A percentile compares a stretch with the other conserved stretches of the same genome.
Evolutionary conservation across 164 flowering plant species (phyloP).

Genomic region (Magnolia sinica): DNA sequence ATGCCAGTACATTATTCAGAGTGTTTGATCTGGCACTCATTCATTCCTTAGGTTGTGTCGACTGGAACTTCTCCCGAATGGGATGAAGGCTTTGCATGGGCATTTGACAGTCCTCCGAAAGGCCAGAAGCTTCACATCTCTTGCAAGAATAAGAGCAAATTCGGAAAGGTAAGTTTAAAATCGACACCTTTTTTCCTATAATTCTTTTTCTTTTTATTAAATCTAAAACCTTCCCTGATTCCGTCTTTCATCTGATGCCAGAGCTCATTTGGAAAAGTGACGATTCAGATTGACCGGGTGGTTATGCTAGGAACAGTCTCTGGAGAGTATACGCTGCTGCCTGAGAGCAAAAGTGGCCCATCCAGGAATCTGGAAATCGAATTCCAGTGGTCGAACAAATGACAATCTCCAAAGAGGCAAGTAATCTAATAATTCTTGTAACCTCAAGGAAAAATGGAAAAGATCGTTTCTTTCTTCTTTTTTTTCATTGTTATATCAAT

Average conservation of each 20-base stretch:
- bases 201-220: not conserved
- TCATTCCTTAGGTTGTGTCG: conserved; percentile 58
- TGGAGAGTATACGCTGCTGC: conserved; percentile 84
- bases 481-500: conserved; percentile 10
- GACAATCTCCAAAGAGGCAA: conserved; percentile 13
- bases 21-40: not conserved
- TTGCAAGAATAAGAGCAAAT: conserved; percentile 98
- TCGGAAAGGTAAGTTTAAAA: conserved; percentile 77
- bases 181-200: not conserved
- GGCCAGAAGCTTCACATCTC: conserved; percentile 98
- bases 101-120: conserved; percentile 95
- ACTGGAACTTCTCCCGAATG: conserved; percentile 96
- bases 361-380: conserved; percentile 88
- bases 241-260: conserved; percentile 27
- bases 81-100: conserved; percentile 93
- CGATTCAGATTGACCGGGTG: conserved; percentile 92
- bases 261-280: conserved; percentile 96
- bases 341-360: conserved; percentile 86
- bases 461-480: not conserved
- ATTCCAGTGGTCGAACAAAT: conserved; percentile 93
- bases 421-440: conserved; percentile 13
- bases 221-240: conserved; percentile 2
- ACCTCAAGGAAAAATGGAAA: conserved; percentile 7
- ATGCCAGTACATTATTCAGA: not conserved
- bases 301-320: conserved; percentile 95